Percentiles rank a stretch among this genome's conserved stretches.
phyloP scores from a whole-genome alignment of 208 protist species.

The Trichomonas vaginalis region DNA sequence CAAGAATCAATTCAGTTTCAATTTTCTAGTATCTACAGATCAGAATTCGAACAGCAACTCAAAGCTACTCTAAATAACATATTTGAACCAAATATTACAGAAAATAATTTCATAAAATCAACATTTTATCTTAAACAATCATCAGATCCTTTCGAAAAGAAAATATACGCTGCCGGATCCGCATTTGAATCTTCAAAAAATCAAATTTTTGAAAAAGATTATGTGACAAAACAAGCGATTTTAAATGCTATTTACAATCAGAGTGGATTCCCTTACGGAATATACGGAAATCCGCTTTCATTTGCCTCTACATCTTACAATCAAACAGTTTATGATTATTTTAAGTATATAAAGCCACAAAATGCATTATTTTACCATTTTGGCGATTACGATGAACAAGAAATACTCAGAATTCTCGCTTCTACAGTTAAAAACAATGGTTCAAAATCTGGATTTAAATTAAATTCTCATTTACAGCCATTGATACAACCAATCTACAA shows the following conservation, averaged over 20 bases:
- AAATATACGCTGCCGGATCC: neutral
- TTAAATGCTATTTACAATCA: neutral
- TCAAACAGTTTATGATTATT: neutral
- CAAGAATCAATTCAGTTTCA: neutral
- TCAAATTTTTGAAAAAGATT: neutral
- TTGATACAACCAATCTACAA: neutral
- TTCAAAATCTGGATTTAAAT: neutral
- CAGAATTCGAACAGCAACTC: neutral
- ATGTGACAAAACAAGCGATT: neutral
- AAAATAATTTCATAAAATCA: neutral
- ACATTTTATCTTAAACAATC: neutral
- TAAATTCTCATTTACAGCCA: neutral
- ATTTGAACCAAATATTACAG: neutral
- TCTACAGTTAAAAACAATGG: neutral
- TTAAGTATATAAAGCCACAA: conserved; percentile 20
- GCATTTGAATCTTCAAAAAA: neutral
- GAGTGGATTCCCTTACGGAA: neutral
- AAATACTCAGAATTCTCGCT: neutral
- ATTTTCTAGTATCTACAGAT: neutral
- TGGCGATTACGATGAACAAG: neutral
- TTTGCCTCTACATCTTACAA: neutral
- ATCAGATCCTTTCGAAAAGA: neutral
- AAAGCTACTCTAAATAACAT: neutral
- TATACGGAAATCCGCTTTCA: neutral
- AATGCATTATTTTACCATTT: conserved; percentile 29